A percentile compares a stretch with the other conserved stretches of the same genome.
Evolutionary conservation across 108 stramenopile species (phyloP).

Genomic region (Asterionellopsis glacialis): DNA sequence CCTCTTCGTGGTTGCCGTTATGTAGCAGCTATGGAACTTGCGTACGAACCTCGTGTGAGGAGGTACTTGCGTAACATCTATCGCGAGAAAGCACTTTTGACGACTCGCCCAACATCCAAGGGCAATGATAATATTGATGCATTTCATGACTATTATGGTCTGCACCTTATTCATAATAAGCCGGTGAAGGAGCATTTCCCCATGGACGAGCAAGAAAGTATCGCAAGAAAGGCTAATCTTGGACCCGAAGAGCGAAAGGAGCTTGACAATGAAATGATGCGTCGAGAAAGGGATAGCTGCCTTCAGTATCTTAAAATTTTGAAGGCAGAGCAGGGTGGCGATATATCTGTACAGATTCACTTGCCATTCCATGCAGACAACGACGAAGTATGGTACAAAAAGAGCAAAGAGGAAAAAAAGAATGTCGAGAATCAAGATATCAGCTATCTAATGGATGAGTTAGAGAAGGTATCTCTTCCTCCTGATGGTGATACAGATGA

Average conservation of each 20-base stretch:
- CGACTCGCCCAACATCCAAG: constrained; percentile 79
- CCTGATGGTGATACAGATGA: constrained; percentile 61
- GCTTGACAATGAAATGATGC: constrained; percentile 57
- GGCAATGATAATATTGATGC: constrained; percentile 74
- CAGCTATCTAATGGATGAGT: constrained; percentile 40
- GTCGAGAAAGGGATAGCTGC: constrained; percentile 58
- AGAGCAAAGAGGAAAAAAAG: constrained; percentile 22
- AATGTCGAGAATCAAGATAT: constrained; percentile 65
- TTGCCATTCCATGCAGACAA: constrained; percentile 42
- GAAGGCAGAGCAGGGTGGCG: constrained; percentile 74
- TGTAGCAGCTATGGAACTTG: constrained; percentile 86
- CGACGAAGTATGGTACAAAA: constrained; percentile 57
- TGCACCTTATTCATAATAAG: constrained; percentile 76
- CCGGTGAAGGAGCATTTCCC: constrained; percentile 82
- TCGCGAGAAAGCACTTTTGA: constrained; percentile 55
- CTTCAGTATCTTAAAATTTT: constrained; percentile 77
- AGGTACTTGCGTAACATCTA: constrained; percentile 62
- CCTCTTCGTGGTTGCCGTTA: constrained; percentile 79
- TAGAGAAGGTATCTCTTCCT: constrained; percentile 73
- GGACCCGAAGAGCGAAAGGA: constrained; percentile 59
- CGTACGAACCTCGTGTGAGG: constrained; percentile 82
- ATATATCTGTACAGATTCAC: constrained; percentile 62
- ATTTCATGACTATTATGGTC: constrained; percentile 84
- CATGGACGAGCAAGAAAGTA: constrained; percentile 47
- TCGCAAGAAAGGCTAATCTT: constrained; percentile 35